Percentiles rank a stretch among this genome's conserved stretches.
phyloP scores from a whole-genome alignment of 2,329 filamentous ascomycete genomes.

The Magnaporthales sp. region DNA sequence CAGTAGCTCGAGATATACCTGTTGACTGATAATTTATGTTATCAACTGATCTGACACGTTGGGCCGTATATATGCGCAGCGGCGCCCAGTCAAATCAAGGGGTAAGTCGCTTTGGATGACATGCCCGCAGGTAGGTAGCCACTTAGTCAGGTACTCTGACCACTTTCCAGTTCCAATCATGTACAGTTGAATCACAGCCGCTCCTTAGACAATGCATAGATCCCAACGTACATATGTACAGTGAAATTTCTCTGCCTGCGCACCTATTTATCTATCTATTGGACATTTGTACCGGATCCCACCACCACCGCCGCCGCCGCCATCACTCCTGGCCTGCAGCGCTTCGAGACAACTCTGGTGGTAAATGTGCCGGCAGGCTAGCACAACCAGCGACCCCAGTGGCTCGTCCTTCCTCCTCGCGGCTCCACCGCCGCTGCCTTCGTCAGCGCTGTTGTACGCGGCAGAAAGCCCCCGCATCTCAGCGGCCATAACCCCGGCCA shows the following conservation, averaged over 20 bases:
- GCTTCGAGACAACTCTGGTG: constrained; percentile 62
- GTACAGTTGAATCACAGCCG: background rate
- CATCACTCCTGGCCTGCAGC: constrained; percentile 44
- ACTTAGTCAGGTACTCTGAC: background rate
- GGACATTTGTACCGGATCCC: constrained; percentile 42
- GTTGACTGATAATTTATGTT: background rate
- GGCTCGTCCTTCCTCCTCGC: constrained; percentile 30
- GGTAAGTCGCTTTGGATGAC: background rate
- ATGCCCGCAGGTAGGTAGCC: background rate
- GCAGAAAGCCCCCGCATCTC: background rate
- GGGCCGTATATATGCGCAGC: background rate
- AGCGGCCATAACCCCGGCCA: constrained; percentile 11
- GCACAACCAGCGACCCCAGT: constrained; percentile 57
- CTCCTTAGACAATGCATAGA: background rate
- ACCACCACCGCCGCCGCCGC: constrained; percentile 32
- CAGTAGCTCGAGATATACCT: background rate
- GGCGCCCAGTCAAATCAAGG: background rate
- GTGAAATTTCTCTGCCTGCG: background rate
- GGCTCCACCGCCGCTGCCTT: constrained; percentile 25
- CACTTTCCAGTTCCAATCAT: background rate
- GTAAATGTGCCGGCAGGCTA: constrained; percentile 64
- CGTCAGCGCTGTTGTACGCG: constrained; percentile 5
- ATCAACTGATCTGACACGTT: background rate
- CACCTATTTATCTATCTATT: constrained; percentile 38
- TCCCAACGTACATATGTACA: background rate